A percentile compares a stretch with the other conserved stretches of the same genome.
Evolutionary conservation across 345 rosid genomes (phyloP).

Genomic region (Boechera retrofracta): DNA sequence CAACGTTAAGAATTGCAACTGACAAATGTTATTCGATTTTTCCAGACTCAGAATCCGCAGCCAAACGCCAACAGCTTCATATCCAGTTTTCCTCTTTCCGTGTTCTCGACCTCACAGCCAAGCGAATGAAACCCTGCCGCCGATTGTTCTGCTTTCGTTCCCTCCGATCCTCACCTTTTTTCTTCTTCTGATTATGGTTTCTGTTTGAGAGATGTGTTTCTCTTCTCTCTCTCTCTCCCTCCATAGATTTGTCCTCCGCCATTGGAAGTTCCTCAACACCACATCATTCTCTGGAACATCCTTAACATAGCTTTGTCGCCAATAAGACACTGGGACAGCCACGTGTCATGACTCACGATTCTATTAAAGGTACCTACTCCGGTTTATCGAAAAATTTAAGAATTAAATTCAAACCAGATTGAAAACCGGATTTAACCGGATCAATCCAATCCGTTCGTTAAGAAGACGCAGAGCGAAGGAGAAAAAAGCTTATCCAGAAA

Average conservation of each 20-base stretch:
- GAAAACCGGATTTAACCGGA: constrained; percentile 22
- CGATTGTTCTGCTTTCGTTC: background rate
- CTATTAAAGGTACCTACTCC: background rate
- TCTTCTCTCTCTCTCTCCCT: constrained; percentile 9
- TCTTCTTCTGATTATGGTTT: constrained; percentile 14
- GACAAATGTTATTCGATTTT: constrained; percentile 5
- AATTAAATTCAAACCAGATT: background rate
- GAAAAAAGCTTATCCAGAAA: constrained; percentile 43
- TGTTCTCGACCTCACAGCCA: constrained; percentile 10
- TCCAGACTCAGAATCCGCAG: background rate
- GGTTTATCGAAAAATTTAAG: background rate
- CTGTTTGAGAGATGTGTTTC: constrained; percentile 16
- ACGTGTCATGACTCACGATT: constrained; percentile 20
- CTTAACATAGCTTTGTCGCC: constrained; percentile 40
- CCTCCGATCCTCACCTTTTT: background rate
- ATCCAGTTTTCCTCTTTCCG: background rate
- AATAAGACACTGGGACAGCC: constrained; percentile 12
- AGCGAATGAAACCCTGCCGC: constrained; percentile 6
- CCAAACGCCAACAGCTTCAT: background rate
- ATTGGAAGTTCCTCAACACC: constrained; percentile 34
- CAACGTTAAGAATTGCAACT: background rate
- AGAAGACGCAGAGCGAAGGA: constrained; percentile 17
- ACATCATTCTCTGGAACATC: constrained; percentile 38
- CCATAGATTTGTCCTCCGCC: constrained; percentile 40
- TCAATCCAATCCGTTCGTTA: constrained; percentile 38